Base-by-base conservation (phyloP, 2,329 filamentous ascomycete species). In the Colletotrichum caudatum region DNA sequence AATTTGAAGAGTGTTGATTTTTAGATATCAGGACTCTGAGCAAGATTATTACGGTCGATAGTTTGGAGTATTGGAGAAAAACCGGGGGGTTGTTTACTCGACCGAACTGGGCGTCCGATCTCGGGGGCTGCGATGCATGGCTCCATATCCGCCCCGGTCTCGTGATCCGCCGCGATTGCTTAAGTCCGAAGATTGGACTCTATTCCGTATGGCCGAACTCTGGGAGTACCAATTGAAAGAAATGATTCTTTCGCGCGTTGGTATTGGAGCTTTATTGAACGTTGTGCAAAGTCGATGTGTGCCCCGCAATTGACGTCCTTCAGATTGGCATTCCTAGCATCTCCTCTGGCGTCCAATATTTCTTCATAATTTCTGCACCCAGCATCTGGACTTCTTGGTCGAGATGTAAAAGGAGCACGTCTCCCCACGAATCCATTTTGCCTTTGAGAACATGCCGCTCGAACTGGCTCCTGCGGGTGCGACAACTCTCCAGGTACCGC, bases 361-460 rank as follows among this genome's bases (percentile, higher is more conserved):
- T 90, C 75, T 93, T 86, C 94, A 97, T 97, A 79, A 95, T 96
- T 80, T 95, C 92, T 50, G 94, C 94, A 2, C 91, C 89, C 48
- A 97, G 80, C 74, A 92, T 88, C 79, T 86, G 84, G 6, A 97
- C 94, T 85, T 97, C 94, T 76, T 94, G 91, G 77, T 96, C 93
- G 73, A 97, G 82, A 85, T 97, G 94, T 77, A 84, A 84, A 92
- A 94, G 95, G 57, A 97, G 80, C 73, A 97, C 93, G 8, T 85
- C 84, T 12, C 93, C 93, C 88, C 95, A 97, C 3, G 80, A 80
- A 79, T 96, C 92, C 90, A 97, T 91, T 76, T 92, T 86, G 41
- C 80, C 83, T 82, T 91, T 92, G 79, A 97, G 79, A 76, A 89
- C 89, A 12, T 69, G 74, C 78, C 89, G 78, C 68, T 87, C 84